Evolutionary conservation across 2,329 filamentous ascomycete species (phyloP).

Genomic region (Xylariomycetidae sp.): DNA sequence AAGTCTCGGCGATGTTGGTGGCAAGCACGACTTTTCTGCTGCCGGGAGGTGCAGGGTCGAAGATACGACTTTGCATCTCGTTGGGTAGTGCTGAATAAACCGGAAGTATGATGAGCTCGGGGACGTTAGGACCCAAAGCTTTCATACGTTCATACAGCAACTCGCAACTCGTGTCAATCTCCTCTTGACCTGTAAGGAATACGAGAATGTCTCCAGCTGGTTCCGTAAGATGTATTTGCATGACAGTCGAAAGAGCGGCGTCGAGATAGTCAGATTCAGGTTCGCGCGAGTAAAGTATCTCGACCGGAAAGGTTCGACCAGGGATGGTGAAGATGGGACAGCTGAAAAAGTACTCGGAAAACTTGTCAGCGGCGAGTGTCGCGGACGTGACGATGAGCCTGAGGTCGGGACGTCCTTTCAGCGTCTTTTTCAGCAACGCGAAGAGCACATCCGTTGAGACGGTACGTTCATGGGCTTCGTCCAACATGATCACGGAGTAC

Average conservation of each 20-base stretch:
- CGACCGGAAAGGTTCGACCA: conserved; percentile 90
- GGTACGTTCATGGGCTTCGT: conserved; percentile 96
- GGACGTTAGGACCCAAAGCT: conserved; percentile 81
- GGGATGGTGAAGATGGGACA: conserved; percentile 97
- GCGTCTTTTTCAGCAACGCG: conserved; percentile 86
- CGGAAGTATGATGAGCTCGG: conserved; percentile 86
- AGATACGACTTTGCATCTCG: conserved; percentile 91
- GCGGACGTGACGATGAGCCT: conserved; percentile 96
- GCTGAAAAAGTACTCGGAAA: conserved; percentile 91
- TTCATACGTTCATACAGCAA: conserved; percentile 96
- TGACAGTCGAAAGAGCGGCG: conserved; percentile 88
- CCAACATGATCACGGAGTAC: conserved; percentile 96
- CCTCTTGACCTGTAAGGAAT: conserved; percentile 95
- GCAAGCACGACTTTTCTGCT: conserved; percentile 93
- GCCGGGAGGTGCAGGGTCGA: conserved; percentile 84
- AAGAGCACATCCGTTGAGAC: conserved; percentile 96
- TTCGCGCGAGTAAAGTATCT: conserved; percentile 91
- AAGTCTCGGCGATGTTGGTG: conserved; percentile 97
- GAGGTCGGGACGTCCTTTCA: conserved; percentile 79
- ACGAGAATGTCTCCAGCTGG: conserved; percentile 91
- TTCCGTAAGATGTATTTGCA: conserved; percentile 96
- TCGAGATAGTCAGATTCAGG: conserved; percentile 96
- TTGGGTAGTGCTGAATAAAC: conserved; percentile 94
- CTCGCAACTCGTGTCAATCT: conserved; percentile 93
- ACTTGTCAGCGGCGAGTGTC: conserved; percentile 95